phyloP scores from a whole-genome alignment of 176 grass and related monocot genomes.

The Phoenix roebelenii region DNA sequence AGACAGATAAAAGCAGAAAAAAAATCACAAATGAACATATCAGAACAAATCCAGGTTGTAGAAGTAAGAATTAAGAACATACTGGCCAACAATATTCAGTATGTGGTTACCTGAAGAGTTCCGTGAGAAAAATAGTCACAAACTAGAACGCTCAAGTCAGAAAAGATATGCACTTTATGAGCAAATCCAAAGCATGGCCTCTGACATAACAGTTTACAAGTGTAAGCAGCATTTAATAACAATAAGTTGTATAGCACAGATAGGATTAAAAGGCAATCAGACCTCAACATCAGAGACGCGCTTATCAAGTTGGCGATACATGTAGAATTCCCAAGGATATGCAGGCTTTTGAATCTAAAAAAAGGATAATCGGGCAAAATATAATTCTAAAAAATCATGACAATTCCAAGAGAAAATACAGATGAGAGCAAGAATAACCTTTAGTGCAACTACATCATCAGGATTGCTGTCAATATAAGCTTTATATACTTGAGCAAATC shows the following conservation, averaged over 20 bases:
- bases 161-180: conserved; percentile 64
- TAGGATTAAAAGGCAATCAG: conserved; percentile 12
- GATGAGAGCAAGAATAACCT: conserved; percentile 39
- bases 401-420: conserved; percentile 5
- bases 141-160: conserved; percentile 62
- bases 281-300: conserved; percentile 65
- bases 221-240: conserved; percentile 3
- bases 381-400: background rate
- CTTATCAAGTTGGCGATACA: conserved; percentile 87
- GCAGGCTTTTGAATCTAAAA: conserved; percentile 74
- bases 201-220: conserved; percentile 32
- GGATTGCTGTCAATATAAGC: conserved; percentile 55
- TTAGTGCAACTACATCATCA: conserved; percentile 68
- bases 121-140: conserved; percentile 80
- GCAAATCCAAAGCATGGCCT: conserved; percentile 65
- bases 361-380: background rate
- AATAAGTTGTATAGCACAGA: background rate
- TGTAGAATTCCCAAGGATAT: conserved; percentile 93
- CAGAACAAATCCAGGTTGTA: too few relatives aligned
- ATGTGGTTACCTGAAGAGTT: conserved; percentile 71
- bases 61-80: too few relatives aligned
- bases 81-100: too few relatives aligned
- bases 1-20: background rate
- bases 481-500: conserved; percentile 84
- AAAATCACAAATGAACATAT: background rate